phyloP scores from a whole-genome alignment of 1,284 basidiomycete species.

The Moesziomyces aphidis region DNA sequence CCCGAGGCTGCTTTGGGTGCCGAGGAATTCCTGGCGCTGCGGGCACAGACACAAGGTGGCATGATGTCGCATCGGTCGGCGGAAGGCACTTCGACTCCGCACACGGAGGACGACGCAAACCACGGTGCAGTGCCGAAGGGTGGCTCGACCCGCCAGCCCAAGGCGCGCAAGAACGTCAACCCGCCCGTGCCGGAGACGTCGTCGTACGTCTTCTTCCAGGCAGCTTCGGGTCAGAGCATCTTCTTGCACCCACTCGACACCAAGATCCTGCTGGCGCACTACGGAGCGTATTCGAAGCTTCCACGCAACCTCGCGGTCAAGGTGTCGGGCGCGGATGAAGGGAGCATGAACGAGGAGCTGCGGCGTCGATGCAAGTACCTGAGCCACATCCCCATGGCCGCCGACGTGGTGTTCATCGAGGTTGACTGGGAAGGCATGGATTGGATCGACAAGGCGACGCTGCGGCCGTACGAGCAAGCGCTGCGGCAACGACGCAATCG shows the following conservation, averaged over 20 bases:
- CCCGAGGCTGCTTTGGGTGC: slow-evolving; percentile 34
- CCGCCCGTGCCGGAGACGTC: slow-evolving; percentile 59
- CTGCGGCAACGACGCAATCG: slow-evolving; percentile 54
- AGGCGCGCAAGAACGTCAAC: slow-evolving; percentile 54
- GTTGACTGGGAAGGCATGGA: slow-evolving; percentile 73
- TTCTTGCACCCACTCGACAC: slow-evolving; percentile 97
- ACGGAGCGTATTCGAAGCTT: slow-evolving; percentile 83
- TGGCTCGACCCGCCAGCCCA: slow-evolving; percentile 12
- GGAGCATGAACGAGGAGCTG: slow-evolving; percentile 86
- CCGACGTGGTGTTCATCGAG: slow-evolving; percentile 94
- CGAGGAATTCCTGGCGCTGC: slow-evolving; percentile 38
- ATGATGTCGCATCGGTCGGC: slow-evolving; percentile 11
- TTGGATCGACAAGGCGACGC: slow-evolving; percentile 46
- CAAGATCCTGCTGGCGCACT: slow-evolving; percentile 88
- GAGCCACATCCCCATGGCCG: slow-evolving; percentile 87
- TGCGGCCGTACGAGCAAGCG: slow-evolving; percentile 59
- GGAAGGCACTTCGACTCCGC: not conserved
- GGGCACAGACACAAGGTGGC: slow-evolving; percentile 36
- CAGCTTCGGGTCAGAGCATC: slow-evolving; percentile 87
- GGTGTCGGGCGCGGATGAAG: slow-evolving; percentile 79
- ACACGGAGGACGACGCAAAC: slow-evolving; percentile 4
- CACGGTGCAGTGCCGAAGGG: slow-evolving; percentile 8
- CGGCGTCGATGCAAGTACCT: slow-evolving; percentile 96
- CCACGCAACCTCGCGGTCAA: slow-evolving; percentile 83
- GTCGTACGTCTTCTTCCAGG: slow-evolving; percentile 92